Base-by-base conservation (phyloP, 495 filamentous ascomycete genomes). In the Bathelium albidoporum region DNA sequence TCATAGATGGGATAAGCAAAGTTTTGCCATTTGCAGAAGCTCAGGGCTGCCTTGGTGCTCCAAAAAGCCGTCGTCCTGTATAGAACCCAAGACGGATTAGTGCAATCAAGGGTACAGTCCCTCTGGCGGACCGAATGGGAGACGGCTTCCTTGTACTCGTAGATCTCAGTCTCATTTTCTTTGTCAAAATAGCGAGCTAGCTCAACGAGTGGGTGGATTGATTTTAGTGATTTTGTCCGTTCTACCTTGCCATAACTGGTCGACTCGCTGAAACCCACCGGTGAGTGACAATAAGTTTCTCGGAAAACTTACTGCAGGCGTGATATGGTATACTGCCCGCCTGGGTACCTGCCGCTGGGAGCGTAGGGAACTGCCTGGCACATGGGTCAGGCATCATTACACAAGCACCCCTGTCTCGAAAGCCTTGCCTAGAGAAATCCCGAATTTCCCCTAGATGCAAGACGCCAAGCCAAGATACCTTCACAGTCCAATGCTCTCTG, bases 1-100 rank as follows among this genome's bases (percentile, higher is more conserved):
- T 70, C 49, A 55, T 55, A 55, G 49, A 55, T 29, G 24, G 49
- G 20, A n/a, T 2, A 55, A 55, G 49, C 5, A 55, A 55, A 26
- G 20, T 26, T 29, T 20, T 29, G 20, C 49, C 49, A 26, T 55
- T 49, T 55, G 16, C 20, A 20, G 24, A 55, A 55, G 24, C 49
- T 55, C 49, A 28, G 16, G 49, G 7, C 49, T 29, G 24, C 49
- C 49, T 16, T 16, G 9, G 10, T 28, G 16, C 22, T 20, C 20
- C 26, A 24, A 12, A 9, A 29, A 29, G 22, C 29, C 22, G 49
- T 55, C 24, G 5, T 29, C 12, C 20, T 55, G 49, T 55, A 55
- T 24, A 55, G 49, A 28, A 20, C 2, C 16, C 11, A 26, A 26
- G 49, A 55, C 20, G 49, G 16, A 26, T 24, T 9, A 20, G 24